Conservation (phyloP, 495 filamentous ascomycete genomes). For the Penicillium subrubescens region DNA sequence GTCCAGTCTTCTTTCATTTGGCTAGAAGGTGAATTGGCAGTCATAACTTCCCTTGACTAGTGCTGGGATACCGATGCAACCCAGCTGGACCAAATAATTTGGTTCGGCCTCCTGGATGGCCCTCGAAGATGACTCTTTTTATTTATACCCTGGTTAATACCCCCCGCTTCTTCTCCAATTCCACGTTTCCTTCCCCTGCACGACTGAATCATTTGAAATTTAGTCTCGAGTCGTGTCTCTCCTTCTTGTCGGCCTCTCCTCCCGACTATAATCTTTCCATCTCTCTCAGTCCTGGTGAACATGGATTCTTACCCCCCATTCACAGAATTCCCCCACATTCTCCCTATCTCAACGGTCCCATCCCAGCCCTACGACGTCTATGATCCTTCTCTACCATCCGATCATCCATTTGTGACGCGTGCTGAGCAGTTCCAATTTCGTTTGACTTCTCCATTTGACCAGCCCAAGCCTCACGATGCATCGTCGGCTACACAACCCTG, state of each 20-base stretch:
- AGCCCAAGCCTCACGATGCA: slow-evolving; percentile 3
- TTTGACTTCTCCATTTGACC: slow-evolving; percentile 9
- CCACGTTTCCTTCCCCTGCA: background rate
- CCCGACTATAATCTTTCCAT: slow-evolving; percentile 1
- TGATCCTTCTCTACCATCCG: slow-evolving; percentile 16
- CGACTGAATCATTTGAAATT: background rate
- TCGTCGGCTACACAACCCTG: slow-evolving; percentile 11
- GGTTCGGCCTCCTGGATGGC: slow-evolving; percentile 10
- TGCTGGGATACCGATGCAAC: slow-evolving; percentile 15
- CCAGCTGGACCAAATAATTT: slow-evolving; percentile 7
- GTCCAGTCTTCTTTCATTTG: background rate
- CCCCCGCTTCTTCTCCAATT: background rate
- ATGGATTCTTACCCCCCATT: slow-evolving; percentile 30
- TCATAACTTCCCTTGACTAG: no score
- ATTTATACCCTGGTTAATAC: slow-evolving; percentile 17
- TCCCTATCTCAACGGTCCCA: slow-evolving; percentile 6
- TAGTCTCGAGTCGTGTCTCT: background rate
- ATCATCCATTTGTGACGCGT: slow-evolving; percentile 18
- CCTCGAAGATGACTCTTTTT: background rate
- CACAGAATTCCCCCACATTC: slow-evolving; percentile 17
- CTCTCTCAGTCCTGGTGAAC: slow-evolving; percentile 1
- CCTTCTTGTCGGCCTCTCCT: background rate
- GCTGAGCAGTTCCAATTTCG: slow-evolving; percentile 15
- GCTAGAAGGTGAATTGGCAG: background rate
- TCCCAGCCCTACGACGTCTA: slow-evolving; percentile 15